Conservation (phyloP, 345 rosid species). For the Conringia planisiliqua region DNA sequence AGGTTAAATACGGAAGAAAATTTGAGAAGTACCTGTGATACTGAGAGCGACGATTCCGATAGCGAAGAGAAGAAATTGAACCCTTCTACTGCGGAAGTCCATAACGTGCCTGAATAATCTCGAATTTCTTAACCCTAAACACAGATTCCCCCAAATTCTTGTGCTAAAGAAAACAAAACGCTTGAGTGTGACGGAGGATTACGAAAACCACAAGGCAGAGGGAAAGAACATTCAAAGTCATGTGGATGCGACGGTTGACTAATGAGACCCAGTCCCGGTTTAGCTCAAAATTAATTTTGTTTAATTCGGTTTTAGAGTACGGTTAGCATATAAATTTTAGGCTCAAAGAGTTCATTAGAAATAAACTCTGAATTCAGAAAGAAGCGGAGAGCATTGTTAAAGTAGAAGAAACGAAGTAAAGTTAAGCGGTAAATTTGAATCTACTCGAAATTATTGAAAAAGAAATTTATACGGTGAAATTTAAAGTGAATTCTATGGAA, state of each 20-base stretch:
- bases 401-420: too few relatives aligned
- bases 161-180: not conserved
- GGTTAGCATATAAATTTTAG: too few relatives aligned
- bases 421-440: too few relatives aligned
- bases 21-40: conserved; percentile 49
- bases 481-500: too few relatives aligned
- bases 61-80: conserved; percentile 46
- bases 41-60: conserved; percentile 64
- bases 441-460: too few relatives aligned
- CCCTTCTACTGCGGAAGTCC: conserved; percentile 55
- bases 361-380: too few relatives aligned
- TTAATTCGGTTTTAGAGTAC: too few relatives aligned
- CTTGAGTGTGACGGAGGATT: conserved; percentile 15
- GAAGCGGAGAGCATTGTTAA: too few relatives aligned
- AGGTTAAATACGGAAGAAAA: not conserved
- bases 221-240: conserved; percentile 19
- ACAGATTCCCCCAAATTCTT: not conserved
- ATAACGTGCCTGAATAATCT: conserved; percentile 24
- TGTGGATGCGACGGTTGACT: not conserved
- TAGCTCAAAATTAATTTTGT: not conserved
- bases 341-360: too few relatives aligned
- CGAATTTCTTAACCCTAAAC: not conserved
- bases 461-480: too few relatives aligned
- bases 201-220: conserved; percentile 9
- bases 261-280: conserved; percentile 3